A percentile compares a stretch with the other conserved stretches of the same genome.
Conservation (phyloP, 306 rosid species). For the Urtica urens region DNA sequence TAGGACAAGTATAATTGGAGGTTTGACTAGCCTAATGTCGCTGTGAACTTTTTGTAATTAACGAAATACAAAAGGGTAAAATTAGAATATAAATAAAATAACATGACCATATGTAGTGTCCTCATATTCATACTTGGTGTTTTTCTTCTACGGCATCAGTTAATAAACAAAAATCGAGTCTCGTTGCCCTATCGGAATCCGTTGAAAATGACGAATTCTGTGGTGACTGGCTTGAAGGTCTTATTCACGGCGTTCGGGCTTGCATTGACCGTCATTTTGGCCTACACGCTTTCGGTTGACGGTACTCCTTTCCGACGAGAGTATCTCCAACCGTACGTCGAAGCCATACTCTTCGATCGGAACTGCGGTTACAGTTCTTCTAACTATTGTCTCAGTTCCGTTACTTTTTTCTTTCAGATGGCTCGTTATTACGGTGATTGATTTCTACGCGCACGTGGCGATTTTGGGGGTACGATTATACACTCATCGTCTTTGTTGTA, state of each 20-base stretch:
- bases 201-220: slow-evolving; percentile 39
- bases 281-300: slow-evolving; percentile 40
- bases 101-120: too few species aligned
- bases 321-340: slow-evolving; percentile 54
- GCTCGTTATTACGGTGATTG: slow-evolving; percentile 63
- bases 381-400: neutral
- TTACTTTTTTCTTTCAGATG: slow-evolving; percentile 42
- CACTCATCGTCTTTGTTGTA: neutral
- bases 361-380: slow-evolving; percentile 14
- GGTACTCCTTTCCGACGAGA: slow-evolving; percentile 58
- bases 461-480: slow-evolving; percentile 42
- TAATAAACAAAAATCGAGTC: too few species aligned
- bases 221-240: slow-evolving; percentile 25
- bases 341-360: too few species aligned
- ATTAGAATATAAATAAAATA: too few species aligned
- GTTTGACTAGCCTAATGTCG: too few species aligned
- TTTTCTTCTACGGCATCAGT: too few species aligned
- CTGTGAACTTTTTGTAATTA: too few species aligned
- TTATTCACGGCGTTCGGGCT: slow-evolving; percentile 36
- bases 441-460: slow-evolving; percentile 59
- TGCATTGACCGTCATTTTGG: slow-evolving; percentile 38
- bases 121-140: too few species aligned
- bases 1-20: too few species aligned
- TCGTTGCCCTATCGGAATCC: too few species aligned
- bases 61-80: too few species aligned